Evolutionary conservation across 306 rosid genomes (phyloP), one percentile per base, ranked within the genome.

Genomic region (Lablab purpureus): DNA sequence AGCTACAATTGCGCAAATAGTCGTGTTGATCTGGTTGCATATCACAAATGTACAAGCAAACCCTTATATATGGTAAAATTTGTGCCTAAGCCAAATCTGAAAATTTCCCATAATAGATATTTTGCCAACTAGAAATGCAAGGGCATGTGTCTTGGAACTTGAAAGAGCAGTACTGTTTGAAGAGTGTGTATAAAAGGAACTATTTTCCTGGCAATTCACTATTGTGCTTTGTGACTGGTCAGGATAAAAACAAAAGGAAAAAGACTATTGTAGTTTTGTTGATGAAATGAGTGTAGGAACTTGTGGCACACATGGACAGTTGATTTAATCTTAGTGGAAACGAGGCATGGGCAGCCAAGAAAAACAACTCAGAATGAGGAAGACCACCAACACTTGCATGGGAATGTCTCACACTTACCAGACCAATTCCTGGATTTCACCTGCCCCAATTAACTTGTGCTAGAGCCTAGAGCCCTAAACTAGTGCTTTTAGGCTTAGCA

Each of bases 341-440:
- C 10, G 65, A 73, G 80, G 73, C 21, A 88, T 84, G 92, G 88
- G 87, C 86, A 59, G 80, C 62, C 28, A 28, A 79, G 81, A 43
- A 84, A 68, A 79, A 67, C 81, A 75, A 84, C 40, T 62, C 73
- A 79, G 81, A 73, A 28, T 45, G 43, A 58, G 78, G 40, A 56
- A 80, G 41, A 51, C 17, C 50, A 81, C 32, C 43, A 18, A 63
- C 55, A 36, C 46, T 63, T 76, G 73, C 92, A 82, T 88, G 88
- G 84, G 77, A 86, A 47, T 89, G 94, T 87, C 85, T 74, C 88
- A 52, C 67, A 41, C 81, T 85, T 21, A 81, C 85, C 84, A 71
- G 88, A 88, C 93, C 86, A 82, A 41, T 74, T 65, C 62, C 72
- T 63, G 37, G 36, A 46, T 77, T 87, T 85, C 87, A 91, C 82